A percentile compares a stretch with the other conserved stretches of the same genome.
Conservation (phyloP, 2,329 filamentous ascomycete genomes). For the Colletotrichum sp. region DNA sequence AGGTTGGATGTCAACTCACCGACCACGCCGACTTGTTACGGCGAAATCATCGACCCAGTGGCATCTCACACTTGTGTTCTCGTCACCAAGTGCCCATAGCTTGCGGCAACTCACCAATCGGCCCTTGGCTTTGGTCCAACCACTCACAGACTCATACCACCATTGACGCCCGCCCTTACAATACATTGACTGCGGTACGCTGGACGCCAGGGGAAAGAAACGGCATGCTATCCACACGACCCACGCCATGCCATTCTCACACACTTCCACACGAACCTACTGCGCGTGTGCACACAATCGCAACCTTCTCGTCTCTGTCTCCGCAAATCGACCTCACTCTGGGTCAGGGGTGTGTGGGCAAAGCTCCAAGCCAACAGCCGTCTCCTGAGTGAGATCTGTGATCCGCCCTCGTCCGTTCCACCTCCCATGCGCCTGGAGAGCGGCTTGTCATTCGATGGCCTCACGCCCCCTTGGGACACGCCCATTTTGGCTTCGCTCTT, state of each 20-base stretch:
- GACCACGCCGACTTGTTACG: background rate
- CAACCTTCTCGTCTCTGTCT: background rate
- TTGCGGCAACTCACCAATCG: background rate
- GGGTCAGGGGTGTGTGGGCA: constrained; percentile 4
- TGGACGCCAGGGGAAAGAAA: background rate
- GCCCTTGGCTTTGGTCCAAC: background rate
- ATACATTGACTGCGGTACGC: background rate
- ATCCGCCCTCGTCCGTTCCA: constrained; percentile 17
- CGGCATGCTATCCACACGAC: background rate
- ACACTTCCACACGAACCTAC: background rate
- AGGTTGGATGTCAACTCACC: background rate
- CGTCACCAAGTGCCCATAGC: background rate
- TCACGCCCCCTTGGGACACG: background rate
- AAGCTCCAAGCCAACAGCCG: constrained; percentile 15
- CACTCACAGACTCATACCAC: background rate
- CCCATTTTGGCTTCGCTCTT: background rate
- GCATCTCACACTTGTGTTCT: background rate
- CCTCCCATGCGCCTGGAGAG: constrained; percentile 17
- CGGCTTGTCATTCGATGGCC: constrained; percentile 13
- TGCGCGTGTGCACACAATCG: background rate
- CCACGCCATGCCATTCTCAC: background rate
- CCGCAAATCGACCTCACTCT: background rate
- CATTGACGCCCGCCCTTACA: background rate
- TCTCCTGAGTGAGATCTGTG: constrained; percentile 18
- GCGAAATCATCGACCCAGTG: background rate